phyloP scores from a whole-genome alignment of 495 filamentous ascomycete genomes.

The Aspergillus sclerotiicarbonarius region DNA sequence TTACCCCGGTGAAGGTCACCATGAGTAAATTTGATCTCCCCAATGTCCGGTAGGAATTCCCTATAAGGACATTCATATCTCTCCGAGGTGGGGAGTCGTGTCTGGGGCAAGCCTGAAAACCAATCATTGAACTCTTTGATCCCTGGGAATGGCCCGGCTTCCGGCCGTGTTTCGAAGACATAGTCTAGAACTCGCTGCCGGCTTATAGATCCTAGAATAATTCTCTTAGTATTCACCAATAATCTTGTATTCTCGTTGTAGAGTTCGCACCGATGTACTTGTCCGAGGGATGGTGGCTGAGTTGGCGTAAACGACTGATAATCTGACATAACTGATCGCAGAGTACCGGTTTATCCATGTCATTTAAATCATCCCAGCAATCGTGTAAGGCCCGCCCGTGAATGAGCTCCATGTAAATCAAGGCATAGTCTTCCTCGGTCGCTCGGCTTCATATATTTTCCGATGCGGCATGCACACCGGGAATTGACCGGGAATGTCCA shows the following conservation, averaged over 20 bases:
- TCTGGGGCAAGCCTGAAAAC: conserved; percentile 31
- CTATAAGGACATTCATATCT: conserved; percentile 39
- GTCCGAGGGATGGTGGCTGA: conserved; percentile 33
- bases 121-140: conserved; percentile 46
- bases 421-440: conserved; percentile 37
- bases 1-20: conserved; percentile 39
- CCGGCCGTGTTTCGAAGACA: conserved; percentile 27
- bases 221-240: no score
- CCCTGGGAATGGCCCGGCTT: conserved; percentile 36
- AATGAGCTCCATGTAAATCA: conserved; percentile 51
- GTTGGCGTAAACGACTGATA: conserved; percentile 23
- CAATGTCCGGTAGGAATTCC: conserved; percentile 35
- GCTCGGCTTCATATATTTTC: no score
- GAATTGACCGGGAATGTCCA: no score
- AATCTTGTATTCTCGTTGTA: no score
- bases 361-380: conserved; percentile 32
- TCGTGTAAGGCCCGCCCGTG: conserved; percentile 35
- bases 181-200: conserved; percentile 29
- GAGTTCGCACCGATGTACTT: conserved; percentile 28
- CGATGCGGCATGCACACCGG: no score
- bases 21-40: conserved; percentile 39
- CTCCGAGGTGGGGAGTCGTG: conserved; percentile 21
- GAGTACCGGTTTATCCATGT: conserved; percentile 31
- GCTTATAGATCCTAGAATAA: conserved; percentile 31
- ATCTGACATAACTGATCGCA: conserved; percentile 35